phyloP scores from a whole-genome alignment of 2,329 filamentous ascomycete species.

The Exserohilum rostratum region DNA sequence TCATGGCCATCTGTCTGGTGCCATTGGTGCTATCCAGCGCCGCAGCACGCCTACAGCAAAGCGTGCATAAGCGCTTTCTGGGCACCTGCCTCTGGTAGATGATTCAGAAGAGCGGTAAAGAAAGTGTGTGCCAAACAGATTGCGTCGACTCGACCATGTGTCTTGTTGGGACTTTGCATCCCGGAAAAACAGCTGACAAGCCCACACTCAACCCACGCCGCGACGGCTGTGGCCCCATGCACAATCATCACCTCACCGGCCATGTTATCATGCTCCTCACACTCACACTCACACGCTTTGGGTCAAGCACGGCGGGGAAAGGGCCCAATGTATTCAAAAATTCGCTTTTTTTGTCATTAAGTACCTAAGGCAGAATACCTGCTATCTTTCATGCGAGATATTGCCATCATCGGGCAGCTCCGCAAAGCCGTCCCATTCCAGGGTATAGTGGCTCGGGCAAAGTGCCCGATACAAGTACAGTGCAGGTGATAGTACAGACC shows the following conservation, averaged over 20 bases:
- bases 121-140: constrained; percentile 33
- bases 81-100: constrained; percentile 31
- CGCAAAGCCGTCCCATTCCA: constrained; percentile 28
- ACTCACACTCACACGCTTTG: constrained; percentile 14
- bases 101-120: constrained; percentile 50
- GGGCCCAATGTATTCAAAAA: constrained; percentile 19
- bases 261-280: neutral
- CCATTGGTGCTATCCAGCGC: constrained; percentile 36
- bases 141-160: constrained; percentile 33
- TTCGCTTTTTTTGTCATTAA: constrained; percentile 46
- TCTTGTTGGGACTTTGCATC: constrained; percentile 39
- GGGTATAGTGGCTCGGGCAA: constrained; percentile 45
- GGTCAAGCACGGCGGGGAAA: neutral
- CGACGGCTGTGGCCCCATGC: too few species aligned
- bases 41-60: constrained; percentile 39
- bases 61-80: constrained; percentile 46
- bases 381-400: constrained; percentile 36
- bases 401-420: constrained; percentile 35
- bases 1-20: constrained; percentile 25
- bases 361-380: constrained; percentile 42
- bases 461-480: constrained; percentile 48
- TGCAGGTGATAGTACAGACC: constrained; percentile 50
- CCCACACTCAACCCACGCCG: constrained; percentile 13
- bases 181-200: constrained; percentile 28
- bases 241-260: constrained; percentile 22